Evolutionary conservation across 257 asterid species (phyloP), one percentile per base, ranked within the genome.

Genomic region (Penstemon newberryi): DNA sequence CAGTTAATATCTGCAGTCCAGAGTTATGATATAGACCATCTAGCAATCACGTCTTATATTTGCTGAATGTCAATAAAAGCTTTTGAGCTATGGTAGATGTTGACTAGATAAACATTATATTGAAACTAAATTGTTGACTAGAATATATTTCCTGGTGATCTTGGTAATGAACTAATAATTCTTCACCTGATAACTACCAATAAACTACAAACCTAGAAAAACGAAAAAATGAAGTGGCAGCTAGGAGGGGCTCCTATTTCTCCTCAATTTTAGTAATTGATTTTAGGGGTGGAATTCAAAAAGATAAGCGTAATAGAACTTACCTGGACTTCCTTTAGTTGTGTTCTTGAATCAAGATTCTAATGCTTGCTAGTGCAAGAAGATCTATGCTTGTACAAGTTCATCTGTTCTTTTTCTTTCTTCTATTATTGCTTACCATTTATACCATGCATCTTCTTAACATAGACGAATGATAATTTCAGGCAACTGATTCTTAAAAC

Each of bases 91-190:
- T 41, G 63, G 40, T 41, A 47, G 52, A 41, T 45, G 39, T 63
- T 25, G n/a, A 49, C 47, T 65, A 8, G 68, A n/a, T 33, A 41
- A 19, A n/a, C 33, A 54, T 41, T 51, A 8, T 54, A 50, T 13
- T 64, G 19, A 43, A 46, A 62, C 66, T 53, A 52, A 33, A 40
- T 11, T 38, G 56, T 67, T 46, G 66, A 60, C 50, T 50, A 8
- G 51, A 42, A 53, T 38, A 49, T 66, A 39, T 6, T 51, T 5
- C 53, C 50, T 73, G 54, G 57, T 65, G 66, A 49, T 8, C 49
- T 58, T 44, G 37, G n/a, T 49, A n/a, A 25, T 1, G 33, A 25
- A 25, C 33, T 25, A 25, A 25, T 25, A 33, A 33, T 41, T 40
- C 18, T 15, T 8, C 3, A 37, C 11, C n/a, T n/a, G n/a, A n/a